Conservation (phyloP, 2,329 filamentous ascomycete genomes). For the Trichothecium roseum region DNA sequence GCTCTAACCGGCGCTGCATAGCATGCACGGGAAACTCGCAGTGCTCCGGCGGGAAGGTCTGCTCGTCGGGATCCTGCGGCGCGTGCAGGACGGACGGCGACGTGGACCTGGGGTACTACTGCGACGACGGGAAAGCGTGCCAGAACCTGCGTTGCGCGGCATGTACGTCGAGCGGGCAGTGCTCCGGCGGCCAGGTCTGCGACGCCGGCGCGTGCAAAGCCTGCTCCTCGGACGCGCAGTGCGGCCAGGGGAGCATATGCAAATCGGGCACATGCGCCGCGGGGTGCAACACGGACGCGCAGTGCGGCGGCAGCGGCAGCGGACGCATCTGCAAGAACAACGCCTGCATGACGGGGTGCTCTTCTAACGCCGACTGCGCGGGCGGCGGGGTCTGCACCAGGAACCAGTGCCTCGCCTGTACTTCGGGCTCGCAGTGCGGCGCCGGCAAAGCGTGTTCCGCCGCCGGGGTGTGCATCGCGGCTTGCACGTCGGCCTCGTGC, state of each 20-base stretch:
- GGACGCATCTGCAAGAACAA: slow-evolving; percentile 1
- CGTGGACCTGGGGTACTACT: not conserved
- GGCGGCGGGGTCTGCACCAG: slow-evolving; percentile 5
- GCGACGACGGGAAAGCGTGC: not conserved
- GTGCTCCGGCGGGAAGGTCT: slow-evolving; percentile 1
- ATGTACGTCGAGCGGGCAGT: not conserved
- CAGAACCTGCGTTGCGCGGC: not conserved
- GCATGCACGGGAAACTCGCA: not conserved
- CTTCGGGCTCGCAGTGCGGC: not conserved
- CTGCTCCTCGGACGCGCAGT: not conserved
- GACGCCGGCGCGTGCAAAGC: not conserved
- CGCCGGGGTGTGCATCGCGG: not conserved
- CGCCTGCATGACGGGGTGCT: slow-evolving; percentile 2
- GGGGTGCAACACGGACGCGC: slow-evolving; percentile 1
- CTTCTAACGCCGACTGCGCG: slow-evolving; percentile 3
- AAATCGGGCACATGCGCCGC: not conserved
- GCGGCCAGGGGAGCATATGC: too few relatives aligned
- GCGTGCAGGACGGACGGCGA: slow-evolving; percentile 1
- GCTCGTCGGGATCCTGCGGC: not conserved
- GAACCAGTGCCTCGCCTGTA: not conserved
- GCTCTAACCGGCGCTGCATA: not conserved
- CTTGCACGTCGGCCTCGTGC: slow-evolving; percentile 4
- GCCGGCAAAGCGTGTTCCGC: slow-evolving; percentile 3
- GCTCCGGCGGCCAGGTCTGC: not conserved
- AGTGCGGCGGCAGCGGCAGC: not conserved